Base-by-base conservation (phyloP, 495 filamentous ascomycete species). In the Hapsidospora chrysogenum region DNA sequence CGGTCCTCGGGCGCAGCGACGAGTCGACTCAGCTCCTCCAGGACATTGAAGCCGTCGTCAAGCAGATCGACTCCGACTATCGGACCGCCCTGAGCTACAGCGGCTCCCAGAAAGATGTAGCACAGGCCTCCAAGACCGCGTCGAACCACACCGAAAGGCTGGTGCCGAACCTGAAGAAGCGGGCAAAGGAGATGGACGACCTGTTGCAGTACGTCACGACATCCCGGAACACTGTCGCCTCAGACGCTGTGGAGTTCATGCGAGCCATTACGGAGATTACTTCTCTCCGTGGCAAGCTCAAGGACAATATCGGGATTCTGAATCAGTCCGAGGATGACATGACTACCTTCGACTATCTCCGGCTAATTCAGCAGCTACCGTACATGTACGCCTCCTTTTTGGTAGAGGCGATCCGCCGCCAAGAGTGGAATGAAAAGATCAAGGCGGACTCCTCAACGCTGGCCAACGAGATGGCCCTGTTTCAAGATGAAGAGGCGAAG, bases 381-480 rank as follows among this genome's bases (percentile, higher is more conserved):
- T 71, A 77, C 37, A 67, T 85, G 17, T 99, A 99, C 51, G 87
- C 89, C 2, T 83, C 82, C 0, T 76, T 92, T 17, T 57, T 92
- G 10, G 67, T 85, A 11, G 89, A 99, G 49, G 76, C 84, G 17
- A 68, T 93, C 30, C 72, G 78, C 36, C 76, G 89, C 9, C 77
- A 71, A 25, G 86, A 95, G 58, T 99, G 89, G 83, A 71, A 68
- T 7, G 79, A 86, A 16, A 95, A 92, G 53, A 75, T 95, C 49
- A 79, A 74, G 43, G 65, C 68, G 4, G 87, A 95, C 42, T 85
- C 85, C 2, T 69, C 80, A 11, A 79, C 77, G 2, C 56, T 96
- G 20, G 81, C 83, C 5, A 86, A 96, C 49, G 89, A 95, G 43
- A 80, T 95, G 66, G 82, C 84, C 11, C 57, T 79, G 16, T 79